Evolutionary conservation across 2,329 filamentous ascomycete species (phyloP), one percentile per base, ranked within the genome.

Genomic region (Pezizomycotina sp.): DNA sequence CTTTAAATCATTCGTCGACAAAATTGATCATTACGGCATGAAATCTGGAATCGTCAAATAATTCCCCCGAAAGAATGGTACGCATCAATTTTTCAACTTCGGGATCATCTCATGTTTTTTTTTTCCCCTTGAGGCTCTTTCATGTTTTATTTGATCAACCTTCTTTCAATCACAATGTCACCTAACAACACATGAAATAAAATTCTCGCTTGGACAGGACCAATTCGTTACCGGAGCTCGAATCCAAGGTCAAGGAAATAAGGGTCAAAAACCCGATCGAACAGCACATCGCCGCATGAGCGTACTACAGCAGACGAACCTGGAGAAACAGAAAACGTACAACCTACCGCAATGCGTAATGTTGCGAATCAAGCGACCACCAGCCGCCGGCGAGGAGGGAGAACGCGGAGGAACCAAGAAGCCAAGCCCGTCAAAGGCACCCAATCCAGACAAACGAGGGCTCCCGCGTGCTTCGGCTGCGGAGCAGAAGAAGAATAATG

Each of bases 231-330:
- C 79, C 80, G 10, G 64, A 69, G 23, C 70, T 93, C 45, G 74
- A 89, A 53, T 78, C 93, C 51, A 68, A 82, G 32, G 70, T 98
- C 47, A 95, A 93, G 60, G 75, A 77, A 45, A 80, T 98, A 56
- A 77, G 75, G 54, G 84, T 98, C 53, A 86, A 86, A 58, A 91
- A 98, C 48, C 89, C 89, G 3, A 95, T 98, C 56, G 92, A 83
- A 54, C 89, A 98, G 58, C 89, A 98, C 52, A 98, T 98, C 52
- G 86, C 91, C 65, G 89, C 33, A 82, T 86, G 54, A 91, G 89
- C 38, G 91, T 81, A 38, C 98, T 93, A 56, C 86, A 86, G 22
- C 89, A 98, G 57, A 81, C 89, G 53, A 98, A 98, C 55, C 84
- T 98, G 42, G 75, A 95, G 52, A 91, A 93, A 59, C 82, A 91